These are phyloP conservation scores for Ceratobasidium sp. DNA, from an alignment of 1,284 basidiomycete species.

Conservation along the genomic window DNA sequence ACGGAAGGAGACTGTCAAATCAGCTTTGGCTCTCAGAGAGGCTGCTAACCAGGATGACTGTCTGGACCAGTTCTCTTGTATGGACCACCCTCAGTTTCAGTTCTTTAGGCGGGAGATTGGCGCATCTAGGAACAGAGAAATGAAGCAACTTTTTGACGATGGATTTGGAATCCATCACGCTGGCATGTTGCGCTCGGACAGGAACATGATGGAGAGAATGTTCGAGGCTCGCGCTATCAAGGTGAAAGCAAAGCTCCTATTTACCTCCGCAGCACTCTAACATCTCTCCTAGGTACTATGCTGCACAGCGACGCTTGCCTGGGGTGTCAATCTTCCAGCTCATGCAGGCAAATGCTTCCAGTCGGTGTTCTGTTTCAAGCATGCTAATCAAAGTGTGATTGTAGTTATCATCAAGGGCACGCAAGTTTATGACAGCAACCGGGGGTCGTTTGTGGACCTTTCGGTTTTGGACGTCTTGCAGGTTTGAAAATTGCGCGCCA, in stretches of 20 bases:
- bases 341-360: conserved; percentile 80
- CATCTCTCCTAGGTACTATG: conserved; percentile 82
- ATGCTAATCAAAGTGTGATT: background rate
- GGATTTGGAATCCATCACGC: conserved; percentile 99
- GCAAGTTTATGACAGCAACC: conserved; percentile 91
- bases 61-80: conserved; percentile 82
- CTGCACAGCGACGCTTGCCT: conserved; percentile 98
- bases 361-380: background rate
- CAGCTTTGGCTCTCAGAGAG: conserved; percentile 88
- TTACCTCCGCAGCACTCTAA: conserved; percentile 1
- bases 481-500: conserved; percentile 41
- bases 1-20: conserved; percentile 97
- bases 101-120: conserved; percentile 83
- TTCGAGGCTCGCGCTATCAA: conserved; percentile 94
- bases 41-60: conserved; percentile 80
- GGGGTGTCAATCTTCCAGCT: conserved; percentile 99
- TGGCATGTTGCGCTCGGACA: conserved; percentile 94
- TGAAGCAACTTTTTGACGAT: conserved; percentile 92
- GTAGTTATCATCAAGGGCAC: conserved; percentile 97
- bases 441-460: conserved; percentile 92
- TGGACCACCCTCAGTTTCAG: conserved; percentile 81
- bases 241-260: conserved; percentile 61
- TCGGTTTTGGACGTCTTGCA: conserved; percentile 96
- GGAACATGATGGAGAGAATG: conserved; percentile 96
- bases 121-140: conserved; percentile 91